Base-by-base conservation (phyloP, 495 filamentous ascomycete genomes). In the Aspergillus steynii region DNA sequence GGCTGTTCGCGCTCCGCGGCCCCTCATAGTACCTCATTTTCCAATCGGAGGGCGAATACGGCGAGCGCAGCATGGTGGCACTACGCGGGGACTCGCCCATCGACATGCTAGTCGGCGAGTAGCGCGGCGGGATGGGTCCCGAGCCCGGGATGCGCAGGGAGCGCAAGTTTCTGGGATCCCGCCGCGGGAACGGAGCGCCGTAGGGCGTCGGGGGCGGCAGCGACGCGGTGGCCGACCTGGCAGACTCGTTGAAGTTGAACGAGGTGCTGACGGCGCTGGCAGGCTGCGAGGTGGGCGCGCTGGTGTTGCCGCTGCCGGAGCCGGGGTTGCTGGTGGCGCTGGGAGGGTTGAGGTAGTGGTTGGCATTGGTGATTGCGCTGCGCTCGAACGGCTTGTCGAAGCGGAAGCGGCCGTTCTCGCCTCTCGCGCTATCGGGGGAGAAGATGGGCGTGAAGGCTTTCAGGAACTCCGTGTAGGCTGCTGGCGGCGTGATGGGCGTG, bases 401-500 rank as follows among this genome's bases (percentile, higher is more conserved):
- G 2, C 49, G 47, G 53, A 75, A 73, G 26, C 63, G 72, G n/a
- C 74, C 69, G 58, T 74, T 78, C 50, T 60, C 64, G 5, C 55
- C 64, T 1, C 68, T 74, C 1, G 75, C 74, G 37, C 72, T 76
- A 12, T 60, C 52, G 0, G 81, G 79, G 9, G 72, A 72, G 62
- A 89, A 77, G 28, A 87, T 80, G 2, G 90, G 90, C 10, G 90
- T 91, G 46, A 92, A 77, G 6, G 86, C 85, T 68, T 91, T 91
- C 57, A 98, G 85, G 70, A 97, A 98, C 65, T 98, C 91, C 48
- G 91, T 89, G 69, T 98, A 98, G 56, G 94, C 92, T 4, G 82
- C 79, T 2, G 94, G 94, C 29, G 94, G 93, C n/a, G 90, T 95
- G 76, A 98, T 96, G 52, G 93, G 94, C 3, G 93, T 97, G 67